phyloP scores from a whole-genome alignment of 2,329 filamentous ascomycete genomes.

The Paecilomyces variotii region DNA sequence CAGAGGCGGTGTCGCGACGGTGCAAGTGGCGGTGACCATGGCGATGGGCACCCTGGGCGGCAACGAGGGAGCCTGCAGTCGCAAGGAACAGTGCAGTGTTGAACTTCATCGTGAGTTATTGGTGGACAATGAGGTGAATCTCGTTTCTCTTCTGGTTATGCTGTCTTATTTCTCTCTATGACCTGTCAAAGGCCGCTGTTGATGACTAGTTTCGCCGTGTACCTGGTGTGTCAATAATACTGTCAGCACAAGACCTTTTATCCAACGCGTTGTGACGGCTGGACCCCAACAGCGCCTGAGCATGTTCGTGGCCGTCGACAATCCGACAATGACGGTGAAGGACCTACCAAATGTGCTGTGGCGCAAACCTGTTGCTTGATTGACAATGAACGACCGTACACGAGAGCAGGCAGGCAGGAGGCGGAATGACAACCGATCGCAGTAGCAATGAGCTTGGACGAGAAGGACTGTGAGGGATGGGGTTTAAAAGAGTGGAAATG shows the following conservation, averaged over 20 bases:
- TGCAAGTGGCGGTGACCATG: neutral
- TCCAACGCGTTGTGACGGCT: neutral
- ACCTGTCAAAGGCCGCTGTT: neutral
- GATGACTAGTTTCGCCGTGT: neutral
- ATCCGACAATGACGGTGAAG: neutral
- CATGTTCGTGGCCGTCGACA: neutral
- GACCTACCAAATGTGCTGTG: neutral
- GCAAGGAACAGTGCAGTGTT: neutral
- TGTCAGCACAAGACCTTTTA: neutral
- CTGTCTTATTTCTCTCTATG: neutral
- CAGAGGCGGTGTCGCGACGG: neutral
- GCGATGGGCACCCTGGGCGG: neutral
- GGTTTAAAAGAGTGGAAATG: neutral
- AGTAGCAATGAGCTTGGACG: neutral
- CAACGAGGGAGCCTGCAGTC: neutral
- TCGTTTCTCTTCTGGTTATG: neutral
- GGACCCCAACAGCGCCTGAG: neutral
- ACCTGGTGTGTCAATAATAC: neutral
- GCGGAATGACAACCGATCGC: neutral
- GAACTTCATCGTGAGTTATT: neutral
- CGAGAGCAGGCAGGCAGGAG: neutral
- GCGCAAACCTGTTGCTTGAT: neutral
- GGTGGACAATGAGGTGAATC: neutral
- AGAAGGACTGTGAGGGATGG: neutral
- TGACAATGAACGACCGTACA: neutral